A percentile compares a stretch with the other conserved stretches of the same genome.
These are phyloP conservation scores for Thelephora ganbajun DNA, from an alignment of 768 basidiomycete species.

Conservation along the genomic window DNA sequence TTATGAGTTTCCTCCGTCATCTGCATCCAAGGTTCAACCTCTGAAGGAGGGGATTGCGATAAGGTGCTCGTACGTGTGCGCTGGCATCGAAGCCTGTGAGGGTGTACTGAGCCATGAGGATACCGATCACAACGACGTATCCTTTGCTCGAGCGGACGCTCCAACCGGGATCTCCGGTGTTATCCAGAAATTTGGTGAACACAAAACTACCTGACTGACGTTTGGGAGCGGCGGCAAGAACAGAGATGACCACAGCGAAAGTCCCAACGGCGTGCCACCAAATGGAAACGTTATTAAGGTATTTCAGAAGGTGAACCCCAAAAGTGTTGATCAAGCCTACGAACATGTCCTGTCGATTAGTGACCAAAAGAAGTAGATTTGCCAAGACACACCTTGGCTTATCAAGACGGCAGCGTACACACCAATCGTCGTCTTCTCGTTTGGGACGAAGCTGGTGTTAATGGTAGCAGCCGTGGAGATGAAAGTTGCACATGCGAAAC, in stretches of 20 bases:
- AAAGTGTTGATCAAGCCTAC: slow-evolving; percentile 62
- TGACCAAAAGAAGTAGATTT: neutral
- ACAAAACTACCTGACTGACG: slow-evolving; percentile 60
- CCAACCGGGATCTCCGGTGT: slow-evolving; percentile 55
- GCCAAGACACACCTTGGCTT: slow-evolving; percentile 32
- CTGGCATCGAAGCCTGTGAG: slow-evolving; percentile 70
- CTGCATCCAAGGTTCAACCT: slow-evolving; percentile 16
- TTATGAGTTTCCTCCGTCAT: slow-evolving; percentile 73
- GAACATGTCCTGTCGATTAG: neutral
- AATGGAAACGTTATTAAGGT: slow-evolving; percentile 60
- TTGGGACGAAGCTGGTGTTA: slow-evolving; percentile 42
- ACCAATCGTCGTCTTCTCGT: slow-evolving; percentile 47
- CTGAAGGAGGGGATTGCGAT: neutral
- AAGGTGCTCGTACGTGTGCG: slow-evolving; percentile 35
- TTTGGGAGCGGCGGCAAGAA: slow-evolving; percentile 57
- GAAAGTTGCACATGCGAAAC: slow-evolving; percentile 55
- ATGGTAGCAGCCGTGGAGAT: slow-evolving; percentile 51
- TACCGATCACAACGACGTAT: slow-evolving; percentile 60
- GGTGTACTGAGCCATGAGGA: slow-evolving; percentile 68
- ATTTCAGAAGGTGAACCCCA: slow-evolving; percentile 47
- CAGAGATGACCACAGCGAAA: slow-evolving; percentile 47
- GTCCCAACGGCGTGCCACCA: slow-evolving; percentile 69
- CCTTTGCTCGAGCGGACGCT: slow-evolving; percentile 48
- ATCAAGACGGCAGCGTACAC: slow-evolving; percentile 56
- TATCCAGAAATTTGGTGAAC: slow-evolving; percentile 57